Percentiles rank a stretch among this genome's conserved stretches.
Conservation (phyloP, 2,329 filamentous ascomycete genomes). For the Diaporthe destruens region DNA sequence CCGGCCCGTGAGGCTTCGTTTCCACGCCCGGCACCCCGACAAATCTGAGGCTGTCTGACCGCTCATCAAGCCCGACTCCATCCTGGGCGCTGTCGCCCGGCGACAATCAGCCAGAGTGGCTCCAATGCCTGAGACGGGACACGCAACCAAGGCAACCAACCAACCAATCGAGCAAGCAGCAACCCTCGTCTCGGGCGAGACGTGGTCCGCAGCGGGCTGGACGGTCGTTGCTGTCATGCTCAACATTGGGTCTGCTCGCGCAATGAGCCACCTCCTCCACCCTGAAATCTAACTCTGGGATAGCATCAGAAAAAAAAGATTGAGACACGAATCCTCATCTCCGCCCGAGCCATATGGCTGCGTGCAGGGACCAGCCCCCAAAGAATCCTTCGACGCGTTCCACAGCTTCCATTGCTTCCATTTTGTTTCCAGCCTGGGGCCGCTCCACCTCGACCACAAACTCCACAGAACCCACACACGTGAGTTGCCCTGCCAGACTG, state of each 20-base stretch:
- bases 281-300: conserved; percentile 40
- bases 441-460: conserved; percentile 18
- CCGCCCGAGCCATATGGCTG: conserved; percentile 39
- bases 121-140: not conserved
- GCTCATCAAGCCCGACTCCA: conserved; percentile 19
- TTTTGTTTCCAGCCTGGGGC: conserved; percentile 39
- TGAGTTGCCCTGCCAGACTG: conserved; percentile 15
- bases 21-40: not conserved
- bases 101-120: conserved; percentile 4
- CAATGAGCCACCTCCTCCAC: conserved; percentile 7
- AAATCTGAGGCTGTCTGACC: conserved; percentile 34
- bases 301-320: conserved; percentile 33
- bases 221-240: conserved; percentile 23
- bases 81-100: not conserved
- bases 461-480: conserved; percentile 7
- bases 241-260: conserved; percentile 24
- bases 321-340: conserved; percentile 40
- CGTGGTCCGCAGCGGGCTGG: conserved; percentile 1
- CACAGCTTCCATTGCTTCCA: conserved; percentile 42
- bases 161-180: conserved; percentile 15
- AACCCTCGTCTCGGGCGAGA: conserved; percentile 24
- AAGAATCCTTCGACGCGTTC: conserved; percentile 39
- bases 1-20: conserved; percentile 18
- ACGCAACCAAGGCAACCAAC: too few species aligned
- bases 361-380: conserved; percentile 40